Percentiles rank a stretch among this genome's conserved stretches.
These are phyloP conservation scores for Trypanosoma mega DNA, from an alignment of 208 protist genomes.

Conservation along the genomic window DNA sequence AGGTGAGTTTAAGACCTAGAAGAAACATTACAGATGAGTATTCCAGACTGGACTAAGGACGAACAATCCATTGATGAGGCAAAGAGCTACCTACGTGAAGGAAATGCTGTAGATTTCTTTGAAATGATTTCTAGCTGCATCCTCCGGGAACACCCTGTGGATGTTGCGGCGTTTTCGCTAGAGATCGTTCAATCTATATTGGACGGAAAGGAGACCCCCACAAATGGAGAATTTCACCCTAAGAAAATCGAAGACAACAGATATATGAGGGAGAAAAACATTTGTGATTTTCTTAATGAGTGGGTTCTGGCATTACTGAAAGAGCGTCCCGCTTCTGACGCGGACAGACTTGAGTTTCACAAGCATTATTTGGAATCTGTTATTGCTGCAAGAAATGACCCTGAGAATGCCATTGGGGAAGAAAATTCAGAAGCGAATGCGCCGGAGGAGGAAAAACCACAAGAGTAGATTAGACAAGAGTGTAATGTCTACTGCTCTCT, in stretches of 20 bases:
- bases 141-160: conserved; percentile 60
- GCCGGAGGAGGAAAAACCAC: background rate
- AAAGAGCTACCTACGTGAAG: conserved; percentile 83
- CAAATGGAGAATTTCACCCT: conserved; percentile 49
- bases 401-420: background rate
- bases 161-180: conserved; percentile 52
- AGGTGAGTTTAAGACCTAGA: conserved; percentile 6
- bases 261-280: conserved; percentile 73
- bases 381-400: background rate
- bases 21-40: conserved; percentile 21
- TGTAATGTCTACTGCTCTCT: too few species aligned
- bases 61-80: conserved; percentile 84
- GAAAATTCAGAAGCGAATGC: background rate
- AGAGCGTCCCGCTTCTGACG: conserved; percentile 56
- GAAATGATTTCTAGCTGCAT: conserved; percentile 82
- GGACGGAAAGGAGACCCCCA: conserved; percentile 47
- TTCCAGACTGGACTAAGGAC: conserved; percentile 78
- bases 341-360: conserved; percentile 80
- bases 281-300: conserved; percentile 85
- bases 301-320: conserved; percentile 86
- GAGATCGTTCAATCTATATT: conserved; percentile 66
- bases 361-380: conserved; percentile 68
- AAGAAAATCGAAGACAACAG: conserved; percentile 66
- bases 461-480: background rate
- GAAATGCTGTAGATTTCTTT: conserved; percentile 86